Conservation (phyloP, 2,329 filamentous ascomycete species). For the Cladosporium sphaerospermum region DNA sequence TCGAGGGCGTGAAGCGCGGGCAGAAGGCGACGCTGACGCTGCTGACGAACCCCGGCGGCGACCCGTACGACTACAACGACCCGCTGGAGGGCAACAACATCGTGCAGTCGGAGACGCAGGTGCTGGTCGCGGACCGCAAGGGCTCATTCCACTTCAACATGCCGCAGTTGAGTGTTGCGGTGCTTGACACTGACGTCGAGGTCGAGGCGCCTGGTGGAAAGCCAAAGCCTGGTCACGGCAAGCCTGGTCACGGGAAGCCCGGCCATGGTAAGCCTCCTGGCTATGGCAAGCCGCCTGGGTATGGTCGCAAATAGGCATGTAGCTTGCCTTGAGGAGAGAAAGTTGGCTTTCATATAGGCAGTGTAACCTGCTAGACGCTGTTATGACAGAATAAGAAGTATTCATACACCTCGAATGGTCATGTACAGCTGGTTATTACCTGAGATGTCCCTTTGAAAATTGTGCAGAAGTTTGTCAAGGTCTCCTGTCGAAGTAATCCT, state of each 20-base stretch:
- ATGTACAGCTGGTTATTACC: too few species aligned
- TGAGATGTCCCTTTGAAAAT: too few species aligned
- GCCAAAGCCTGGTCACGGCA: neutral
- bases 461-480: too few species aligned
- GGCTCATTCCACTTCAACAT: slow-evolving; percentile 49
- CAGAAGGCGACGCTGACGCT: slow-evolving; percentile 34
- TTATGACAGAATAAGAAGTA: too few species aligned
- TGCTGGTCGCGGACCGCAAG: slow-evolving; percentile 38
- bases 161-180: slow-evolving; percentile 51
- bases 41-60: slow-evolving; percentile 31
- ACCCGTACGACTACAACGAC: slow-evolving; percentile 19
- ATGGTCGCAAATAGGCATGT: too few species aligned
- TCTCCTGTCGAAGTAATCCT: too few species aligned
- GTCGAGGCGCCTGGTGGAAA: neutral
- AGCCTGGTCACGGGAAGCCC: neutral
- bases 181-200: slow-evolving; percentile 39
- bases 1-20: slow-evolving; percentile 28
- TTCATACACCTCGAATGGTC: too few species aligned
- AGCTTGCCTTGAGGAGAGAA: too few species aligned
- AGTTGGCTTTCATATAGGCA: too few species aligned
- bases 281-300: neutral
- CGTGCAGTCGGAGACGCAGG: slow-evolving; percentile 38
- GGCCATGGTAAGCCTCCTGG: neutral
- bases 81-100: slow-evolving; percentile 40
- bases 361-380: too few species aligned